Conservation (phyloP, 2,329 filamentous ascomycete genomes). For the Fusarium stilboides region DNA sequence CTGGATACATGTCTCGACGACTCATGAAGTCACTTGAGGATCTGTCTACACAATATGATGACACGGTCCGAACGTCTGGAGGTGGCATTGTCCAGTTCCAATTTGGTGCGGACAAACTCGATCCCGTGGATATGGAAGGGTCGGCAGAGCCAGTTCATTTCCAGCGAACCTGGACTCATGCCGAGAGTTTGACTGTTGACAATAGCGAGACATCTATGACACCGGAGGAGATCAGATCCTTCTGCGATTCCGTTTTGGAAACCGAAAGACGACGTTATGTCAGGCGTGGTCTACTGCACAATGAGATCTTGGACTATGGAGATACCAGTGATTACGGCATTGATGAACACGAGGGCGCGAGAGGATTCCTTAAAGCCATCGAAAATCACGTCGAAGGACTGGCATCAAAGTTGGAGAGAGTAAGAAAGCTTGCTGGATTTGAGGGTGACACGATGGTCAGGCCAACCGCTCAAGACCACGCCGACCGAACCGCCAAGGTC, state of each 20-base stretch:
- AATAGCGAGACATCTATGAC: constrained; percentile 81
- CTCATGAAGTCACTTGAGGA: constrained; percentile 99
- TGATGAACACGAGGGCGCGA: constrained; percentile 85
- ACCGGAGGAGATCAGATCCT: constrained; percentile 79
- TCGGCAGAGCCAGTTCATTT: constrained; percentile 94
- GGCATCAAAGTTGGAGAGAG: constrained; percentile 72
- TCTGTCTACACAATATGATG: constrained; percentile 91
- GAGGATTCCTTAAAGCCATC: constrained; percentile 86
- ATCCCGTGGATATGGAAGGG: constrained; percentile 98
- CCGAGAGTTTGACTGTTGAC: constrained; percentile 81
- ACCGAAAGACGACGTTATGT: constrained; percentile 76
- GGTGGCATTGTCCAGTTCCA: constrained; percentile 95
- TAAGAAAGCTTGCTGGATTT: constrained; percentile 67
- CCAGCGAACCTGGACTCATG: constrained; percentile 89
- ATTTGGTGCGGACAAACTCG: constrained; percentile 94
- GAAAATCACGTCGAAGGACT: constrained; percentile 77
- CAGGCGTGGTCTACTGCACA: constrained; percentile 73
- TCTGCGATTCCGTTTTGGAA: constrained; percentile 78
- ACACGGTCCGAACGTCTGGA: constrained; percentile 92
- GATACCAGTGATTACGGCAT: constrained; percentile 78
- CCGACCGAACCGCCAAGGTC: constrained; percentile 86
- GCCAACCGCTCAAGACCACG: constrained; percentile 57
- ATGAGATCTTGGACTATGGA: constrained; percentile 76
- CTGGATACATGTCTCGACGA: constrained; percentile 98
- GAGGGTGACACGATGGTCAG: constrained; percentile 51